Evolutionary conservation across 106 monocot species (phyloP).

Genomic region (Xerophyta viscosa): DNA sequence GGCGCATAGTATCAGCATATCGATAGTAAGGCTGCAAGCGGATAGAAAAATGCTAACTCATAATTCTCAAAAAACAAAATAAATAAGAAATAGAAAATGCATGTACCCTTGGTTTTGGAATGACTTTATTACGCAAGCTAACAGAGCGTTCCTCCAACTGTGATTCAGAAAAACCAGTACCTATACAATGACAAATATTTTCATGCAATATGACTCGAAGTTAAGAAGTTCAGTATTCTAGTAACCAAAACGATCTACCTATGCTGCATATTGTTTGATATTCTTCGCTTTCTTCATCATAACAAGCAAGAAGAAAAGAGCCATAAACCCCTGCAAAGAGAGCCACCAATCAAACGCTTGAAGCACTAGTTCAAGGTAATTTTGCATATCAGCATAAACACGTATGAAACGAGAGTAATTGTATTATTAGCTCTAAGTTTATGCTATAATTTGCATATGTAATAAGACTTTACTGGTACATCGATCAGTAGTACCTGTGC

Average conservation of each 20-base stretch:
- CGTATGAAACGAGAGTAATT: neutral
- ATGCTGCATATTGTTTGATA: conserved; percentile 97
- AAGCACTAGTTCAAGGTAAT: no score
- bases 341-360: conserved; percentile 1
- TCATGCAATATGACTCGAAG: neutral
- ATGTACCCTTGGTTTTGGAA: conserved; percentile 81
- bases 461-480: no score
- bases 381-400: no score
- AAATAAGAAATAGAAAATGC: neutral
- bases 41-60: neutral
- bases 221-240: neutral
- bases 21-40: conserved; percentile 77
- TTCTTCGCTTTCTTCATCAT: conserved; percentile 94
- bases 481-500: conserved; percentile 45
- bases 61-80: neutral
- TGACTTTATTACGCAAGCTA: conserved; percentile 74
- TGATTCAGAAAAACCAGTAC: conserved; percentile 92
- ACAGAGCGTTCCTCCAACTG: conserved; percentile 80
- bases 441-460: no score
- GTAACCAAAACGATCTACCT: conserved; percentile 26
- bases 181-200: conserved; percentile 23
- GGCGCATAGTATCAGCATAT: conserved; percentile 71
- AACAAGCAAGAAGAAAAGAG: conserved; percentile 96
- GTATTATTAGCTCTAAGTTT: no score
- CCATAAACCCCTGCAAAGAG: conserved; percentile 72